These are phyloP conservation scores for Fusarium phyllophilum DNA, from an alignment of 2,329 filamentous ascomycete genomes.

Conservation along the genomic window DNA sequence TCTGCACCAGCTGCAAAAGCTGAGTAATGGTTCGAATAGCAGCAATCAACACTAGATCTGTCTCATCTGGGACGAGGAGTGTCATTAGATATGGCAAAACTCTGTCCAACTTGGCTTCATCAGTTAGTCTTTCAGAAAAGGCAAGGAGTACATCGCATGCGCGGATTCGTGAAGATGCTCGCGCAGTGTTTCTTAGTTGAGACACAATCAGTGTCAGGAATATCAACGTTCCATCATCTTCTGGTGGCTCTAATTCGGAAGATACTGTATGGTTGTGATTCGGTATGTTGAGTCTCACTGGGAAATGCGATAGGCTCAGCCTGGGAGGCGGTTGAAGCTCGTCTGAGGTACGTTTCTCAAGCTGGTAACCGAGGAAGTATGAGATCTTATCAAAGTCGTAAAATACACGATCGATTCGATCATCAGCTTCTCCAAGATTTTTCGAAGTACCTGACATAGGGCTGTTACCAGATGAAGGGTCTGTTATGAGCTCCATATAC, in stretches of 20 bases:
- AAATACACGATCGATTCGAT: conserved; percentile 92
- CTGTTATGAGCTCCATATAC: conserved; percentile 96
- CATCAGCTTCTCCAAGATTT: conserved; percentile 88
- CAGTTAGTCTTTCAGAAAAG: conserved; percentile 89
- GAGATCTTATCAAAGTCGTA: conserved; percentile 98
- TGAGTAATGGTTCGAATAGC: conserved; percentile 90
- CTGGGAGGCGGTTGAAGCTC: conserved; percentile 47
- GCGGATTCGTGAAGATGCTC: conserved; percentile 85
- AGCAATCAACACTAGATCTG: conserved; percentile 85
- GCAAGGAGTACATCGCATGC: conserved; percentile 92
- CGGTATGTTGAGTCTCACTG: conserved; percentile 85
- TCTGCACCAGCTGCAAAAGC: conserved; percentile 83
- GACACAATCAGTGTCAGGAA: conserved; percentile 91
- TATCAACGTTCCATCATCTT: conserved; percentile 90
- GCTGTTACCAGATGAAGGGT: conserved; percentile 82
- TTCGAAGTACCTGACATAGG: conserved; percentile 72
- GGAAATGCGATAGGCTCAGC: conserved; percentile 73
- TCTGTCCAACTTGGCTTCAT: conserved; percentile 94
- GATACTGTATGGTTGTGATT: conserved; percentile 80
- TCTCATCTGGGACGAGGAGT: conserved; percentile 78
- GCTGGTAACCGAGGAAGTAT: conserved; percentile 84
- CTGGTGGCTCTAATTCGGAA: conserved; percentile 67
- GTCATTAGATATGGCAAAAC: conserved; percentile 90
- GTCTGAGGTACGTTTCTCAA: conserved; percentile 54
- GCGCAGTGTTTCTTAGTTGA: conserved; percentile 87